Evolutionary conservation across 192 early-diverging fungal genomes (phyloP).

Genomic region (Backusella luteola): DNA sequence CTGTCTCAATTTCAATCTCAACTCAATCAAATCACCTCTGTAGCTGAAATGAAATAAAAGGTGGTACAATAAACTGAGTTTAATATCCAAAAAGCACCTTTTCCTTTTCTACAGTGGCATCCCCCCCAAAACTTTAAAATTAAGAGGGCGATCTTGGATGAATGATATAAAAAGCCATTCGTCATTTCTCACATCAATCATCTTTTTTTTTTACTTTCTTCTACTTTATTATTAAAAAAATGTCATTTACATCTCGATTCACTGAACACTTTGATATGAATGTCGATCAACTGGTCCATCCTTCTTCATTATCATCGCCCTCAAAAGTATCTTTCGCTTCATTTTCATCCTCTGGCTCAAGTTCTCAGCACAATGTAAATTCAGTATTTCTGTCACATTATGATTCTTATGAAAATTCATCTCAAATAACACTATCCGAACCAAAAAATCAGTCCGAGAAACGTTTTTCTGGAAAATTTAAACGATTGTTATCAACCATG

Average conservation of each 20-base stretch:
- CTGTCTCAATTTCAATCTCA: not conserved
- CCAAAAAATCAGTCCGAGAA: not conserved
- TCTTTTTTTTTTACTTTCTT: conserved; percentile 3
- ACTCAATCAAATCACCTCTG: not conserved
- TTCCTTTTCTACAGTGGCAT: not conserved
- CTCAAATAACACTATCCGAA: not conserved
- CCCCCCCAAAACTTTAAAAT: not conserved
- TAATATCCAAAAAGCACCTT: not conserved
- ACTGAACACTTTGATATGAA: conserved; percentile 26
- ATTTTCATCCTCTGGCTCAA: not conserved
- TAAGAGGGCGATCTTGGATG: not conserved
- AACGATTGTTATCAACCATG: conserved; percentile 7
- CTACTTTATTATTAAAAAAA: conserved; percentile 1
- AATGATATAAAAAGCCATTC: not conserved
- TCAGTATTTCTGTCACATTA: not conserved
- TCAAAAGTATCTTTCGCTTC: not conserved
- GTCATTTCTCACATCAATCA: not conserved
- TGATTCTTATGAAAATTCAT: not conserved
- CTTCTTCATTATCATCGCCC: not conserved
- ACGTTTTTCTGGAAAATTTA: not conserved
- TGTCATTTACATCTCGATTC: conserved; percentile 17
- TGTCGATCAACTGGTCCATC: not conserved
- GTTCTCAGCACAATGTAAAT: not conserved
- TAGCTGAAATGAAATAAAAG: not conserved
- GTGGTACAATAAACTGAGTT: not conserved